Evolutionary conservation across 495 filamentous ascomycete genomes (phyloP).

Genomic region (Penicillium pancosmium): DNA sequence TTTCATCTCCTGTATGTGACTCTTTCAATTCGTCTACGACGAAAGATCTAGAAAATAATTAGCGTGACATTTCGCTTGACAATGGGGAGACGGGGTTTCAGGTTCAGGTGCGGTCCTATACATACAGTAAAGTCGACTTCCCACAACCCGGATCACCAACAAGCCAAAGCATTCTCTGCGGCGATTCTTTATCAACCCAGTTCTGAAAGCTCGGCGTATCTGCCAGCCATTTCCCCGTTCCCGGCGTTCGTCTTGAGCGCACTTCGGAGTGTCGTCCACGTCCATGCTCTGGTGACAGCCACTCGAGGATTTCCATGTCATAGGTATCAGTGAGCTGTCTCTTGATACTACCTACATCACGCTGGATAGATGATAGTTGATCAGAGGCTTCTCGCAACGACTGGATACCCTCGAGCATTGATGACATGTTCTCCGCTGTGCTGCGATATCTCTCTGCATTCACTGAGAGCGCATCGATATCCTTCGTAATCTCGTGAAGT

Average conservation of each 20-base stretch:
- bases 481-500: background rate
- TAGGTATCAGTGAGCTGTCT: background rate
- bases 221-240: background rate
- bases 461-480: background rate
- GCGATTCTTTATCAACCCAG: background rate
- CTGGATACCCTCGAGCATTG: background rate
- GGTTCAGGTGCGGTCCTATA: background rate
- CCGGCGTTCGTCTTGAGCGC: background rate
- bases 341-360: constrained; percentile 1
- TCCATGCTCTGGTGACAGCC: background rate
- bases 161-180: background rate
- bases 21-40: background rate
- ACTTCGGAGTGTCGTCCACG: constrained; percentile 1
- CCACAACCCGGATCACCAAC: background rate
- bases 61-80: background rate
- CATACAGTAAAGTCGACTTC: background rate
- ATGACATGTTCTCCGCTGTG: background rate
- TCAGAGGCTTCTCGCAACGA: background rate
- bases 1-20: background rate
- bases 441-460: background rate
- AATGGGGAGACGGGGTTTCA: too few species aligned
- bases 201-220: background rate
- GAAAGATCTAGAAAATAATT: background rate
- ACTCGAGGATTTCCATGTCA: constrained; percentile 2
- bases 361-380: background rate